These are phyloP conservation scores for Aspergillus bridgeri DNA, from an alignment of 495 filamentous ascomycete genomes.

Conservation along the genomic window DNA sequence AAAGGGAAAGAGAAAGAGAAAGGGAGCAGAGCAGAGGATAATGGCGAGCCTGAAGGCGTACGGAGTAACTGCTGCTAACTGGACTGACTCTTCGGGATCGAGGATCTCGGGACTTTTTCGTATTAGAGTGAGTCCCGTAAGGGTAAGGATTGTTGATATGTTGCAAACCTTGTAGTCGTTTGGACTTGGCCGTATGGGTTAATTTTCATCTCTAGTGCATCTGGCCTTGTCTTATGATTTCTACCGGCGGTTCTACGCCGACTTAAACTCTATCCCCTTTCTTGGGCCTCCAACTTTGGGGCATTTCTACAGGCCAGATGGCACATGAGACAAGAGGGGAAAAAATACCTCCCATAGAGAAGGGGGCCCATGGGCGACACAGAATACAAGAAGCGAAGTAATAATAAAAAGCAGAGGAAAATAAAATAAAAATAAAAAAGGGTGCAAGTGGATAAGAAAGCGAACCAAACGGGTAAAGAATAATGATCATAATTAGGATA, in stretches of 20 bases:
- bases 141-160: not conserved
- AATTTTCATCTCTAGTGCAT: conserved; percentile 16
- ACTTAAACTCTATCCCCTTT: not conserved
- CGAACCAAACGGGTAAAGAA: conserved; percentile 1
- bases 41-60: not conserved
- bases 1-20: too few species aligned
- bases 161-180: conserved; percentile 7
- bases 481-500: conserved; percentile 3
- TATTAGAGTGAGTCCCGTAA: not conserved
- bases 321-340: not conserved
- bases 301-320: not conserved
- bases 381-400: not conserved
- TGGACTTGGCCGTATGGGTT: conserved; percentile 14
- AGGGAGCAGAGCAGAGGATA: too few species aligned
- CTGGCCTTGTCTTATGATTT: conserved; percentile 14
- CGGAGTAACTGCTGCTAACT: not conserved
- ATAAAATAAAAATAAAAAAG: conserved; percentile 1
- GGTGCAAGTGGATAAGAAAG: not conserved
- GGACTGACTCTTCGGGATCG: conserved; percentile 5
- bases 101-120: conserved; percentile 19
- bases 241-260: not conserved
- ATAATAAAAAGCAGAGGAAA: not conserved
- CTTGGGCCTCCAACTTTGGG: not conserved
- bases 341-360: not conserved
- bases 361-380: not conserved